Evolutionary conservation across 2,329 filamentous ascomycete species (phyloP).

Genomic region (Diaporthe aspalathi): DNA sequence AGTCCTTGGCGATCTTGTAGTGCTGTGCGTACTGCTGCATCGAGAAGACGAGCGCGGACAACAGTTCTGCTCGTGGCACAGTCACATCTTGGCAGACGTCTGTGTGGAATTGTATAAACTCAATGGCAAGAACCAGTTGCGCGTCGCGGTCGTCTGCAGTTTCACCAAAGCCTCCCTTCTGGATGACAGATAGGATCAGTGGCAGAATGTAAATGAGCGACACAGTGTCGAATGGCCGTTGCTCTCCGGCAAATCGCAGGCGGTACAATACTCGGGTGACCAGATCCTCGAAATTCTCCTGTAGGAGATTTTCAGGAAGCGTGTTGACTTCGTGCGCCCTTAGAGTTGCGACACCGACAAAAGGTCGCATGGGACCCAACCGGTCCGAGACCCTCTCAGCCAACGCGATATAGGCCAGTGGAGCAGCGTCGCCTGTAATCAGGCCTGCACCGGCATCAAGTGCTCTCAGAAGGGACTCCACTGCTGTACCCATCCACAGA

Average conservation of each 20-base stretch:
- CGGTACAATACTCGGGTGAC: conserved; percentile 91
- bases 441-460: conserved; percentile 85
- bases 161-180: conserved; percentile 80
- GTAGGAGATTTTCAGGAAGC: conserved; percentile 76
- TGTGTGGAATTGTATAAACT: conserved; percentile 90
- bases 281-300: conserved; percentile 85
- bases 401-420: conserved; percentile 82
- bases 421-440: conserved; percentile 82
- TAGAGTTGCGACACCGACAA: conserved; percentile 88
- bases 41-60: conserved; percentile 78
- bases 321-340: conserved; percentile 80
- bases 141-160: conserved; percentile 84
- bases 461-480: conserved; percentile 77
- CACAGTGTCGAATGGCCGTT: conserved; percentile 90
- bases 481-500: conserved; percentile 87
- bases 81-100: conserved; percentile 79
- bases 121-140: conserved; percentile 88
- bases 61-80: conserved; percentile 79
- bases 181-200: conserved; percentile 81
- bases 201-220: conserved; percentile 90
- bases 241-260: conserved; percentile 88
- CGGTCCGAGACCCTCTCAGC: conserved; percentile 79
- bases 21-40: conserved; percentile 94
- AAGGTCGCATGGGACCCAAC: conserved; percentile 80
- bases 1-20: conserved; percentile 95